Evolutionary conservation across 2,329 filamentous ascomycete genomes (phyloP).

Genomic region (Thelonectria blattea): DNA sequence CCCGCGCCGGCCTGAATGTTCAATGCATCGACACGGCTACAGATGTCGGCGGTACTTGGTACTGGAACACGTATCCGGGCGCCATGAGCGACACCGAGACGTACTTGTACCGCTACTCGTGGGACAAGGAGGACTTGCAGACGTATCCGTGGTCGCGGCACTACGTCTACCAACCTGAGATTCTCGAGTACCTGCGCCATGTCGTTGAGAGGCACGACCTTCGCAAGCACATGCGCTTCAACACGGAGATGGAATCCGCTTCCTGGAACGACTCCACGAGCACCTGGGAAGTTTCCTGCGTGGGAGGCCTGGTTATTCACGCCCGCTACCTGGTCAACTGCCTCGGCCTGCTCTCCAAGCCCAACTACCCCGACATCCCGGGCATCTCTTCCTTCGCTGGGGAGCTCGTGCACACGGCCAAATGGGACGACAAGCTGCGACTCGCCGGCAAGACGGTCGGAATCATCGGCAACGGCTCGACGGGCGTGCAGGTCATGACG

Average conservation of each 20-base stretch:
- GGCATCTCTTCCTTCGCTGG: not conserved
- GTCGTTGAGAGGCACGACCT: not conserved
- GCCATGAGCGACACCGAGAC: constrained; percentile 21
- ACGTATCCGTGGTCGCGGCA: not conserved
- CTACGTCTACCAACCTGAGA: not conserved
- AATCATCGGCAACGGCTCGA: constrained; percentile 21
- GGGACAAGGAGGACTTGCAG: not conserved
- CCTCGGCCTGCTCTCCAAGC: not conserved
- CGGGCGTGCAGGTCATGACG: constrained; percentile 24
- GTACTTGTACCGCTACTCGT: constrained; percentile 4
- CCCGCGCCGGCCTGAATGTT: constrained; percentile 3
- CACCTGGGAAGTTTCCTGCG: not conserved
- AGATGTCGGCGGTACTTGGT: constrained; percentile 20
- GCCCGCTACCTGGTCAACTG: not conserved
- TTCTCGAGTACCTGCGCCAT: not conserved
- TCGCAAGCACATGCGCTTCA: not conserved
- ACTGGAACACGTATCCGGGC: constrained; percentile 19
- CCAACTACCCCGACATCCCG: not conserved
- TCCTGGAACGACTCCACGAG: not conserved
- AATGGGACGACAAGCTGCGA: not conserved
- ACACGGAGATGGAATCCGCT: not conserved
- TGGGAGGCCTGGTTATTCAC: not conserved
- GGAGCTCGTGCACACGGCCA: not conserved
- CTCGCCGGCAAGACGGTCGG: constrained; percentile 7
- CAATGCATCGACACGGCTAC: constrained; percentile 10